Evolutionary conservation across 1,284 basidiomycete species (phyloP).

Genomic region (Ustilago hordei): DNA sequence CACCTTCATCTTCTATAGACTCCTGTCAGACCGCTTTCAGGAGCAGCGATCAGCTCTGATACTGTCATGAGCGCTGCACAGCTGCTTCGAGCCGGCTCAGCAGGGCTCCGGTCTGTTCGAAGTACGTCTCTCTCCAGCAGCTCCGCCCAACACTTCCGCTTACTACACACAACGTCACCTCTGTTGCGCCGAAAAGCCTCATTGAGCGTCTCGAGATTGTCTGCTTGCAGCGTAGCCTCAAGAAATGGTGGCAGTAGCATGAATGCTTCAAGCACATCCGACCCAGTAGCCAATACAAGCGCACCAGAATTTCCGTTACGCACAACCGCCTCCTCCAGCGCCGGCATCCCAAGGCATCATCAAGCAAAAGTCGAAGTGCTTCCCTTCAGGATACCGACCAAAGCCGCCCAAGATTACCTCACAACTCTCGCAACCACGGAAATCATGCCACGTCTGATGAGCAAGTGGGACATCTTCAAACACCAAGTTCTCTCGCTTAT

Average conservation of each 20-base stretch:
- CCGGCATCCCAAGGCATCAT: conserved; percentile 24
- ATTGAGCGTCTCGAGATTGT: background rate
- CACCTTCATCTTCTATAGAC: background rate
- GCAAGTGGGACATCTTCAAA: conserved; percentile 23
- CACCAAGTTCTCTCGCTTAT: conserved; percentile 26
- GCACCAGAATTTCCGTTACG: background rate
- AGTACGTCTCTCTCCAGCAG: background rate
- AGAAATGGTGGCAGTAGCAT: background rate
- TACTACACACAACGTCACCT: conserved; percentile 10
- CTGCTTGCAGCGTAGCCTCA: conserved; percentile 3
- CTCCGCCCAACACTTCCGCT: background rate
- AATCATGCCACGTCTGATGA: conserved; percentile 33
- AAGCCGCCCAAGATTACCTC: conserved; percentile 30
- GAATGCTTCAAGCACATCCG: conserved; percentile 4
- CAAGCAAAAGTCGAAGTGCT: conserved; percentile 48
- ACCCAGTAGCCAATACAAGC: conserved; percentile 4
- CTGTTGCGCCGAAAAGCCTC: conserved; percentile 12
- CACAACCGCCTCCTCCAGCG: background rate
- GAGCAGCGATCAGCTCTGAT: background rate
- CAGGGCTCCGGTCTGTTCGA: conserved; percentile 4
- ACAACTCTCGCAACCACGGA: conserved; percentile 27
- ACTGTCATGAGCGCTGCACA: conserved; percentile 18
- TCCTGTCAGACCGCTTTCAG: background rate
- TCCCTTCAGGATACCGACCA: conserved; percentile 33
- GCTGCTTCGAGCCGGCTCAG: conserved; percentile 9